Percentiles rank a stretch among this genome's conserved stretches.
Evolutionary conservation across 2,329 filamentous ascomycete genomes (phyloP).

Genomic region (Mollisiaceae sp.): DNA sequence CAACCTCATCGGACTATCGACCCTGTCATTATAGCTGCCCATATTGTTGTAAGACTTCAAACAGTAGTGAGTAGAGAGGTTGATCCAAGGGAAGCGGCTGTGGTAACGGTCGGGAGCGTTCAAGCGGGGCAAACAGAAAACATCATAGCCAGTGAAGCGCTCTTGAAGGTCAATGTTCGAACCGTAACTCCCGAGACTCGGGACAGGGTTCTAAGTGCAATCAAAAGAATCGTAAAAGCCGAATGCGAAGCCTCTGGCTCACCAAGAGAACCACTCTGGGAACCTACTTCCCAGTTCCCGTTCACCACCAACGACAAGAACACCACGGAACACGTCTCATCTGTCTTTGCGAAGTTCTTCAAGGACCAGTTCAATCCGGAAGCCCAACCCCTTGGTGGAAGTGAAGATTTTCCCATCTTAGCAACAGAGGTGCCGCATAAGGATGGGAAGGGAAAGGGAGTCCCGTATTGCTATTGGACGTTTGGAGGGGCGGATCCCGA

Average conservation of each 20-base stretch:
- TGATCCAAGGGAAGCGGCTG: conserved; percentile 47
- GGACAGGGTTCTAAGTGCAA: conserved; percentile 44
- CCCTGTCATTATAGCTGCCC: conserved; percentile 51
- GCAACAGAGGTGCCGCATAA: conserved; percentile 47
- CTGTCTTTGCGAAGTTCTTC: conserved; percentile 32
- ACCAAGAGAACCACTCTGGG: conserved; percentile 36
- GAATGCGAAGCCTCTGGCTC: conserved; percentile 53
- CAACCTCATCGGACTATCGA: conserved; percentile 52
- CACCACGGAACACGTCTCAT: conserved; percentile 23
- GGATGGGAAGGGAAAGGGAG: conserved; percentile 30
- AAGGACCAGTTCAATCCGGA: conserved; percentile 29
- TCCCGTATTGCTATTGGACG: conserved; percentile 45
- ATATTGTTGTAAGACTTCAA: conserved; percentile 49
- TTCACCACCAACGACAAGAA: conserved; percentile 34
- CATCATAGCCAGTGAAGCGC: conserved; percentile 50
- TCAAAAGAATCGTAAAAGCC: conserved; percentile 55
- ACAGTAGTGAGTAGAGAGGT: conserved; percentile 48
- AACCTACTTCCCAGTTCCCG: conserved; percentile 30
- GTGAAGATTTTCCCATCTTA: conserved; percentile 50
- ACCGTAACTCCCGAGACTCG: conserved; percentile 44
- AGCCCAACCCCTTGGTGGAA: conserved; percentile 23
- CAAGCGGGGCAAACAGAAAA: conserved; percentile 51
- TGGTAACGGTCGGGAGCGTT: conserved; percentile 52
- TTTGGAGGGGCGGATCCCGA: conserved; percentile 49
- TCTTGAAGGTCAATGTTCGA: conserved; percentile 50